These are phyloP conservation scores for Hericium erinaceus DNA, from an alignment of 768 basidiomycete genomes.

Conservation along the genomic window DNA sequence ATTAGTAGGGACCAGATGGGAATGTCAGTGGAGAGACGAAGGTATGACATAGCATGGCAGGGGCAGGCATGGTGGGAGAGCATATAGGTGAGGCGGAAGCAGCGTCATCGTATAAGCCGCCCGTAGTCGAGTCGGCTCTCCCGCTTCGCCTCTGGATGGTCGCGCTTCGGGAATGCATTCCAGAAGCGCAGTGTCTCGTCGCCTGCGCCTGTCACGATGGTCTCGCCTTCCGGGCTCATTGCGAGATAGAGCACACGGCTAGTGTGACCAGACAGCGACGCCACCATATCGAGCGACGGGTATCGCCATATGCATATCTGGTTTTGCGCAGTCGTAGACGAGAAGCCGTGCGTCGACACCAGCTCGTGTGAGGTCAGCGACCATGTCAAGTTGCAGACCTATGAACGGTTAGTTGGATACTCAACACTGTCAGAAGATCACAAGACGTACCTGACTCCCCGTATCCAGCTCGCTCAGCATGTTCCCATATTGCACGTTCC, in stretches of 20 bases:
- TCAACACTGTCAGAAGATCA: background rate
- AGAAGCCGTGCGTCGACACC: conserved; percentile 96
- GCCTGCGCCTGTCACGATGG: conserved; percentile 95
- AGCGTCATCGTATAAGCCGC: conserved; percentile 26
- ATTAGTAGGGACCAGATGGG: background rate
- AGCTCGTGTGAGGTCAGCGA: conserved; percentile 92
- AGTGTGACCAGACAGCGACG: conserved; percentile 88
- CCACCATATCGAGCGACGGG: conserved; percentile 89
- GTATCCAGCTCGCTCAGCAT: conserved; percentile 88
- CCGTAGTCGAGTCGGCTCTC: conserved; percentile 39
- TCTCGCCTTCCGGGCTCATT: conserved; percentile 95
- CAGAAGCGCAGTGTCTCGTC: conserved; percentile 97
- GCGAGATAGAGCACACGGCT: conserved; percentile 95
- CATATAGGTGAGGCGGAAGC: background rate
- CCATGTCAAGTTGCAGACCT: conserved; percentile 99
- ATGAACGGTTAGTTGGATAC: background rate
- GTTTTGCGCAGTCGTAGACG: conserved; percentile 87
- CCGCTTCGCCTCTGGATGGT: conserved; percentile 27
- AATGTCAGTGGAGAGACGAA: background rate
- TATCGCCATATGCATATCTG: conserved; percentile 96
- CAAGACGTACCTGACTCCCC: conserved; percentile 73
- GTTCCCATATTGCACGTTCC: conserved; percentile 85
- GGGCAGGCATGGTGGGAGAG: background rate
- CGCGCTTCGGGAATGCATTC: conserved; percentile 89
- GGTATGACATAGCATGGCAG: background rate